These are phyloP conservation scores for Ampelomyces quisqualis DNA, from an alignment of 2,329 filamentous ascomycete genomes.

Conservation along the genomic window DNA sequence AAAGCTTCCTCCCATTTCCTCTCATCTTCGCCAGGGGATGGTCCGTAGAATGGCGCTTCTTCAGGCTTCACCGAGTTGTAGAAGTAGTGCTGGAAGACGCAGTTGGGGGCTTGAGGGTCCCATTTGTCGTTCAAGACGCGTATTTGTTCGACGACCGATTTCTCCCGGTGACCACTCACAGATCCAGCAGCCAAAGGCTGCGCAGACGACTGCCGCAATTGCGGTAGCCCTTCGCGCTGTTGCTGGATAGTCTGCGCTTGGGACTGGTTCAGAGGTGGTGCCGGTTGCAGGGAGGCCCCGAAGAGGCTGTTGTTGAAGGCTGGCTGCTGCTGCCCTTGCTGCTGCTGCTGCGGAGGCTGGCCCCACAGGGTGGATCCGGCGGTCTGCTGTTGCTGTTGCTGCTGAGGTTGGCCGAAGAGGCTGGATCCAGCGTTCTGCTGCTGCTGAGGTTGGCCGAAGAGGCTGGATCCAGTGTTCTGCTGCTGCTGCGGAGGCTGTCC, in stretches of 20 bases:
- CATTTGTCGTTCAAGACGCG: conserved; percentile 70
- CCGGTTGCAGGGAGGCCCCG: conserved; percentile 35
- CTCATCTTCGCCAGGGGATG: conserved; percentile 68
- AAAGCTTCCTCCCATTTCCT: conserved; percentile 83
- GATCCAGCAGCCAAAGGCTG: conserved; percentile 30
- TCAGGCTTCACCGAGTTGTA: conserved; percentile 81
- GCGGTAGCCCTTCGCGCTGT: conserved; percentile 39
- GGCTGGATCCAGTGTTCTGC: conserved; percentile 4
- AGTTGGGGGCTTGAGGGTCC: conserved; percentile 67
- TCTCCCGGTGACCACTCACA: conserved; percentile 54
- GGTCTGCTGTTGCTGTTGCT: conserved; percentile 33
- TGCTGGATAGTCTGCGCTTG: conserved; percentile 42
- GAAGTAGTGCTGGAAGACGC: conserved; percentile 79
- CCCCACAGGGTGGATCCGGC: conserved; percentile 44
- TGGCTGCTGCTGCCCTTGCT: conserved; percentile 45
- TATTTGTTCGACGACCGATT: conserved; percentile 74
- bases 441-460: conserved; percentile 20
- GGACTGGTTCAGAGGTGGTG: conserved; percentile 29
- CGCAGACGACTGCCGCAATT: conserved; percentile 35
- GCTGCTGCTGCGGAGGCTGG: conserved; percentile 45
- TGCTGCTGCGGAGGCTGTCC: conserved; percentile 24
- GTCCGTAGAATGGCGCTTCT: conserved; percentile 74
- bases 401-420: conserved; percentile 29
- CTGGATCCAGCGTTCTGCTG: conserved; percentile 16
- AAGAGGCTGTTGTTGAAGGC: conserved; percentile 45